Evolutionary conservation across 768 basidiomycete genomes (phyloP), one percentile per base, ranked within the genome.

Genomic region (Cystofilobasidium capitatum): DNA sequence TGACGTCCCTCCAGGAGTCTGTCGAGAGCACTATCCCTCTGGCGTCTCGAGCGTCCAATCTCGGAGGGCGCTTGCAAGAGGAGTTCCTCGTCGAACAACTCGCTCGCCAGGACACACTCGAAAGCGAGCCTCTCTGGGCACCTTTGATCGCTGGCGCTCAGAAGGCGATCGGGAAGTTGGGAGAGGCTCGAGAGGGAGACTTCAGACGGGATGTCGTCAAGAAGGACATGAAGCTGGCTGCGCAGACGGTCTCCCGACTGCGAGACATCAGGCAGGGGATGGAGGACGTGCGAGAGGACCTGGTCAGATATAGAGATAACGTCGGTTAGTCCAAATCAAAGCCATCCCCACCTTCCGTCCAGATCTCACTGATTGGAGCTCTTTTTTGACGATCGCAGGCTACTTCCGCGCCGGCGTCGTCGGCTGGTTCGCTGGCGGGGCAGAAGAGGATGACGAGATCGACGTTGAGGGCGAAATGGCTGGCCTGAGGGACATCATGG

Each of bases 11-110:
- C 57, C 69, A 74, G 39, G 13, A 26, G 3, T 64, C 72, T 2
- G 71, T 75, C 45, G 74, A 75, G 63, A 22, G 29, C 10, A 70
- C 74, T 2, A 64, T 74, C 22, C 74, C 74, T 0, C 40, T 65
- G 35, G 74, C 75, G 4, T 62, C 69, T 0, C 65, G 57, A 4
- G 74, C 75, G 4, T 69, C 70, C 12, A 66, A 69, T 36, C 54
- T 70, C 4, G 72, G 73, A 1, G 66, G 66, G 0, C 33, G 44
- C 6, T 65, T 75, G 35, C 69, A 66, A 26, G 45, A 51, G 6
- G 62, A 67, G 16, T 40, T 74, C 20, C 42, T 64, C 13, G 29
- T 45, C 12, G 65, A 68, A 14, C 63, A 71, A 26, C 3, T 47
- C 22, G 14, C 31, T 9, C 55, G 60, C 39, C 22, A 64, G 9